Conservation (phyloP, 1,139 yeast species). For the Scheffersomyces illinoinensis region DNA sequence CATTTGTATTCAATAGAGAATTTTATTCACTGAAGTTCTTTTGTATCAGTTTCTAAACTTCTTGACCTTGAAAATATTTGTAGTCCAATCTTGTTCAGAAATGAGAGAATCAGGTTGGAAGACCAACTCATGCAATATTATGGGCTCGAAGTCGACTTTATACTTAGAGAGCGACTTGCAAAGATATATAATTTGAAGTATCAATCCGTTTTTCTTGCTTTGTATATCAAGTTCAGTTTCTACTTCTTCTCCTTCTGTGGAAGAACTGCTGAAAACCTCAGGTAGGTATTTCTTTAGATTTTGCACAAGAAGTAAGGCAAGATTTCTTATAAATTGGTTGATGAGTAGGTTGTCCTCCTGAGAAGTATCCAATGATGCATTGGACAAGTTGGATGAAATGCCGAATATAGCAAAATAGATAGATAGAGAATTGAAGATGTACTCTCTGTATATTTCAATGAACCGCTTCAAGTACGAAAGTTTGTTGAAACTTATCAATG, state of each 20-base stretch:
- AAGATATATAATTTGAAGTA: constrained; percentile 74
- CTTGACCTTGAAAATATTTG: constrained; percentile 37
- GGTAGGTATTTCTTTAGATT: constrained; percentile 33
- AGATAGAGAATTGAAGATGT: constrained; percentile 70
- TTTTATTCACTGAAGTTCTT: not conserved
- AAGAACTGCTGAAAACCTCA: constrained; percentile 9
- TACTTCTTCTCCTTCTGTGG: constrained; percentile 21
- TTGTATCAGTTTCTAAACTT: constrained; percentile 25
- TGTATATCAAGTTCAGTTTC: constrained; percentile 39
- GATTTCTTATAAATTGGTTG: constrained; percentile 34
- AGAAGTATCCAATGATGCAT: constrained; percentile 8
- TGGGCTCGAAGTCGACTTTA: constrained; percentile 63
- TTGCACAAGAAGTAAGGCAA: constrained; percentile 27
- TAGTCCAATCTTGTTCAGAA: constrained; percentile 36
- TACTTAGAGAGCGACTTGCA: constrained; percentile 72
- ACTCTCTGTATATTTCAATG: constrained; percentile 83
- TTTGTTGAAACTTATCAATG: constrained; percentile 50
- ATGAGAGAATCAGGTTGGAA: constrained; percentile 17
- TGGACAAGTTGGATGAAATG: constrained; percentile 13
- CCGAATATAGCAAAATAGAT: constrained; percentile 65
- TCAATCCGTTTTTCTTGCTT: constrained; percentile 58
- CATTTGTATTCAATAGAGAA: not conserved
- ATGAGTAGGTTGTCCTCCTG: constrained; percentile 29
- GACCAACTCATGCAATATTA: constrained; percentile 42
- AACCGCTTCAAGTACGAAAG: constrained; percentile 75